Conservation (phyloP, 306 rosid species). For the Cucurbita argyrosperma region DNA sequence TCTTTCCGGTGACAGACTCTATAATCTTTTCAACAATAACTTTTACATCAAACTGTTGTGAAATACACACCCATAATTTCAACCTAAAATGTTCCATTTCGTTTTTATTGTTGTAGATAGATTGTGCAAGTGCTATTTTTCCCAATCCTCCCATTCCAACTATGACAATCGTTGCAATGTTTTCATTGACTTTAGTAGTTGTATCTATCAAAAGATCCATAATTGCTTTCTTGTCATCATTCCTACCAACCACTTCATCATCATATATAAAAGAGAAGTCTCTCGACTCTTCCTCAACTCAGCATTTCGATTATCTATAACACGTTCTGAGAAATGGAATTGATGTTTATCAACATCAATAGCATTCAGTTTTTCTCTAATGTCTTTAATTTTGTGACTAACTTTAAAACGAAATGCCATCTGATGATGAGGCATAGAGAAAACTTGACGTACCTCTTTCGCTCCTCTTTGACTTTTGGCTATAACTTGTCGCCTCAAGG, state of each 20-base stretch:
- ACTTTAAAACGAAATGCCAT: no score
- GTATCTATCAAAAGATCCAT: background rate
- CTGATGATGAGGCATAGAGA: no score
- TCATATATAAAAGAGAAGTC: background rate
- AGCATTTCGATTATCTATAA: background rate
- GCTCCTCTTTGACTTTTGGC: no score
- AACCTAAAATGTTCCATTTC: no score
- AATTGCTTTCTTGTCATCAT: background rate
- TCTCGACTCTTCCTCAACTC: background rate
- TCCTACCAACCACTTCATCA: slow-evolving; percentile 1
- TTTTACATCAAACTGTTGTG: background rate
- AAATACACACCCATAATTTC: background rate
- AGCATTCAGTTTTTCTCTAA: background rate
- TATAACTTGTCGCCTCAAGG: no score
- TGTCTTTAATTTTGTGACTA: no score
- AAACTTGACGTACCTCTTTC: no score
- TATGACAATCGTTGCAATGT: background rate
- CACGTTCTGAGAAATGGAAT: background rate
- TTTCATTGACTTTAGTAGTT: no score
- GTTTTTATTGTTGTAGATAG: no score
- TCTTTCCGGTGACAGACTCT: background rate
- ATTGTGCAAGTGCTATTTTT: background rate
- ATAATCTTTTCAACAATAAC: background rate
- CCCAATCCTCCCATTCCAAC: background rate
- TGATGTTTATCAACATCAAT: background rate